These are phyloP conservation scores for Ophiocordyceps camponoti-saundersi DNA, from an alignment of 2,329 filamentous ascomycete species.

Conservation along the genomic window DNA sequence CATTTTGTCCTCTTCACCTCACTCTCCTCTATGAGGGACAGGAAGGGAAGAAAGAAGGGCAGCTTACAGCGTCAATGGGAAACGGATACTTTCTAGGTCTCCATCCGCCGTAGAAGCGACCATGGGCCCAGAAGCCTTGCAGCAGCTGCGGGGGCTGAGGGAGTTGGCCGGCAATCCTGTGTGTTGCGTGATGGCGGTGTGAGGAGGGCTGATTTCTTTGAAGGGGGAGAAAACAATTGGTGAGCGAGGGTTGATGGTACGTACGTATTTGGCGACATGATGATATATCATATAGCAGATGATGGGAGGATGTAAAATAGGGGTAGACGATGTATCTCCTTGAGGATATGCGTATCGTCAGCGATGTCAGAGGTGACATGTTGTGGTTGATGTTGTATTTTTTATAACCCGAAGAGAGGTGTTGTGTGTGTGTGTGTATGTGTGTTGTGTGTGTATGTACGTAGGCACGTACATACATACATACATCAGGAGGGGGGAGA, in stretches of 20 bases:
- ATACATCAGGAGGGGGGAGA: too few relatives aligned
- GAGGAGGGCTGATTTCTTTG: background rate
- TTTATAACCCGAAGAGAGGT: too few relatives aligned
- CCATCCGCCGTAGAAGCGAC: constrained; percentile 52
- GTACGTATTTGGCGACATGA: constrained; percentile 1
- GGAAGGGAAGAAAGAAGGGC: constrained; percentile 3
- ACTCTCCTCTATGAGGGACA: background rate
- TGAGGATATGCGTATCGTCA: too few relatives aligned
- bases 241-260: background rate
- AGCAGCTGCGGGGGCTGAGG: background rate
- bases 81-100: constrained; percentile 55
- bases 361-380: too few relatives aligned
- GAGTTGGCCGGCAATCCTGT: background rate
- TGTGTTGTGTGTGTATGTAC: too few relatives aligned
- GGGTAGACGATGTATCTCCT: too few relatives aligned
- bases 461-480: too few relatives aligned
- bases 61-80: constrained; percentile 55
- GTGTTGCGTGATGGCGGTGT: background rate
- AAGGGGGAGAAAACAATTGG: background rate
- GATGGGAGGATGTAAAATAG: background rate
- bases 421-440: too few relatives aligned
- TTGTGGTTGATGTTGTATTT: too few relatives aligned
- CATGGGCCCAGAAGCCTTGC: constrained; percentile 39
- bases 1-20: too few relatives aligned
- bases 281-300: background rate